Conservation (phyloP, 345 rosid genomes). For the Salix dunnii region DNA sequence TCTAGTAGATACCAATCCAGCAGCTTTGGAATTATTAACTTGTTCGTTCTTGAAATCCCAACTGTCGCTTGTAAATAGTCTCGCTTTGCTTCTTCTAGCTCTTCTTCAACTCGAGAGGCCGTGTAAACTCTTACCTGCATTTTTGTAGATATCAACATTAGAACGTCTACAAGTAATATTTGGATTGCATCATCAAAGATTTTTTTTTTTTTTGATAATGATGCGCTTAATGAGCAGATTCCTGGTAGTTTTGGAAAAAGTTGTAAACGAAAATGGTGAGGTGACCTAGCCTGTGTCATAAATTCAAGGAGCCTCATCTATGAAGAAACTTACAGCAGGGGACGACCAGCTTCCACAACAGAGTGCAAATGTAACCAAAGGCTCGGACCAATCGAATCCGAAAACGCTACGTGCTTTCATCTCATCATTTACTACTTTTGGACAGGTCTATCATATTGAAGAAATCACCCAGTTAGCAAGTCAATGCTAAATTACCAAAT, state of each 20-base stretch:
- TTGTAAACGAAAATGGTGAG: not conserved
- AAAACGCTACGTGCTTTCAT: slow-evolving; percentile 58
- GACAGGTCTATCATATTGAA: slow-evolving; percentile 46
- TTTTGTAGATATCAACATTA: not conserved
- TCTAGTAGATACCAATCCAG: slow-evolving; percentile 89
- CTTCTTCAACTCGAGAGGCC: slow-evolving; percentile 63
- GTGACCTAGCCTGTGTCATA: not conserved
- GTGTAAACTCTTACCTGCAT: slow-evolving; percentile 82
- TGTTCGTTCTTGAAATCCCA: slow-evolving; percentile 63
- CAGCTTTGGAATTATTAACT: slow-evolving; percentile 73
- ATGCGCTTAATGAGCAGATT: not conserved
- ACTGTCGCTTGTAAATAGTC: slow-evolving; percentile 82
- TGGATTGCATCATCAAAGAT: not conserved
- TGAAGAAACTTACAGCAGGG: slow-evolving; percentile 67
- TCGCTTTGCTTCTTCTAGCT: slow-evolving; percentile 70
- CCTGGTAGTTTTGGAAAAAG: not conserved
- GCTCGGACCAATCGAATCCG: slow-evolving; percentile 86
- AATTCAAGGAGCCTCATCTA: not conserved
- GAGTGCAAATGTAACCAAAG: slow-evolving; percentile 79
- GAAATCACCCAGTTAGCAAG: not conserved
- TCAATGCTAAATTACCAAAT: not conserved
- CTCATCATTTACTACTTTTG: slow-evolving; percentile 66
- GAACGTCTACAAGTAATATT: not conserved
- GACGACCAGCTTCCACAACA: slow-evolving; percentile 97
- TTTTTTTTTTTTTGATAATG: not conserved